Conservation (phyloP, 768 basidiomycete genomes). For the Pisolithus marmoratus region DNA sequence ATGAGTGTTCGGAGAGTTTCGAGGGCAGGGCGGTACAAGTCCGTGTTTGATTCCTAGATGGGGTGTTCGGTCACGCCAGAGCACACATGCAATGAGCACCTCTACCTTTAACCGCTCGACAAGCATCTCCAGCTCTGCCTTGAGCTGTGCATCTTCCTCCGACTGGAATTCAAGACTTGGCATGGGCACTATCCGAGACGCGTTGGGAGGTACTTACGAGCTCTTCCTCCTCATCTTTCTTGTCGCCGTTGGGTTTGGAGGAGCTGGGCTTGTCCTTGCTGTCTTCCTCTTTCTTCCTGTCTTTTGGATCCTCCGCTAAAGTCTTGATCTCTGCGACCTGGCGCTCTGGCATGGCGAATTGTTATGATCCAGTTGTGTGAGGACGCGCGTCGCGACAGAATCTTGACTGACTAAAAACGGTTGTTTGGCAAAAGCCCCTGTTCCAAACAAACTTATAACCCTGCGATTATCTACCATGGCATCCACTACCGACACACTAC, state of each 20-base stretch:
- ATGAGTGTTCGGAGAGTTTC: slow-evolving; percentile 93
- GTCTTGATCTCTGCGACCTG: slow-evolving; percentile 59
- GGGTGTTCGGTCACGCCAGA: slow-evolving; percentile 10
- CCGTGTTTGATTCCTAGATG: slow-evolving; percentile 77
- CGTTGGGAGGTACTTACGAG: slow-evolving; percentile 51
- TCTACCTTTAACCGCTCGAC: slow-evolving; percentile 87
- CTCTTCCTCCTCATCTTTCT: slow-evolving; percentile 60
- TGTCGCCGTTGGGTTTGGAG: slow-evolving; percentile 50
- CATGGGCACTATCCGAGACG: slow-evolving; percentile 5
- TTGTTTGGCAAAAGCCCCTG: slow-evolving; percentile 27
- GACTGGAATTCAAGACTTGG: slow-evolving; percentile 44
- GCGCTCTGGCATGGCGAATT: slow-evolving; percentile 48
- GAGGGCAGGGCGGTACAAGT: slow-evolving; percentile 82
- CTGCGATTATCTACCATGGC: neutral
- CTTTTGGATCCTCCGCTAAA: slow-evolving; percentile 68
- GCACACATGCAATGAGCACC: slow-evolving; percentile 2
- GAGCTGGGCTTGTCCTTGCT: slow-evolving; percentile 49
- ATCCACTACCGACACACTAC: slow-evolving; percentile 21
- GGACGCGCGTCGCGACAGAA: slow-evolving; percentile 27
- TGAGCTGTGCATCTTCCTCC: slow-evolving; percentile 92
- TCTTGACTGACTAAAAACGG: slow-evolving; percentile 18
- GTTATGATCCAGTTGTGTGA: slow-evolving; percentile 1
- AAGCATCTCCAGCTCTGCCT: slow-evolving; percentile 94
- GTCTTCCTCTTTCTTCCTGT: slow-evolving; percentile 48
- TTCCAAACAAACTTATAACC: slow-evolving; percentile 22